Base-by-base conservation (phyloP, 352 stramenopile species). In the Pythium coloratum region DNA sequence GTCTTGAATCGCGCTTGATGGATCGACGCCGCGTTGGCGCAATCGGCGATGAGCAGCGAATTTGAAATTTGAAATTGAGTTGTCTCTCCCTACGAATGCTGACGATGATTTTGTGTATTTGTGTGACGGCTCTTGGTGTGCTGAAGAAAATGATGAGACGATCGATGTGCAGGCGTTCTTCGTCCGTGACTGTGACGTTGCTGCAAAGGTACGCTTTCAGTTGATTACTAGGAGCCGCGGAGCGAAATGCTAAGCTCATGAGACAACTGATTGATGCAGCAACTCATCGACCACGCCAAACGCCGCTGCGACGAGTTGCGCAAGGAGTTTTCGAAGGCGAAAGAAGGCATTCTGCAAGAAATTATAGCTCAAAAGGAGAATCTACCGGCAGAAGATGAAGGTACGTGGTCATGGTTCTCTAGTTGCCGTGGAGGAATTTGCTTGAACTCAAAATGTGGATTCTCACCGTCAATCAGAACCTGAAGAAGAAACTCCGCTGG, bases 301-400 rank as follows among this genome's bases (percentile, higher is more conserved):
- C 13, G 70, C 18, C 75, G 76, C 26, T 78, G 70, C 3, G 66
- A 70, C 9, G 80, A 89, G 44, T 71, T 94, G 36, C 73, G 75
- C 8, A 71, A 61, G 59, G 73, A 90, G 53, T 71, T 91, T 54
- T 72, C 79, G 28, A 71, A 76, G 36, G 80, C 81, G 18, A 91
- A 89, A 59, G 71, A 84, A 55, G 67, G 68, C 53, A 73, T 94
- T 55, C 51, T 88, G 49, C 73, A 83, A 62, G 76, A 76, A 3
- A 64, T 92, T 3, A 61, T 82, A n/a, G 80, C 78, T 3, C 80
- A 90, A 61, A 89, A 89, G 47, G 81, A 87, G 53, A 88, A 84
- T 40, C 32, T 81, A 13, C 66, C 66, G 24, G 69, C 70, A 9
- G 69, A 75, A 59, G 68, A 80, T 67, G 44, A 62, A 16, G 55